Base-by-base conservation (phyloP, 352 stramenopile genomes). In the Aphanomyces stellatus region DNA sequence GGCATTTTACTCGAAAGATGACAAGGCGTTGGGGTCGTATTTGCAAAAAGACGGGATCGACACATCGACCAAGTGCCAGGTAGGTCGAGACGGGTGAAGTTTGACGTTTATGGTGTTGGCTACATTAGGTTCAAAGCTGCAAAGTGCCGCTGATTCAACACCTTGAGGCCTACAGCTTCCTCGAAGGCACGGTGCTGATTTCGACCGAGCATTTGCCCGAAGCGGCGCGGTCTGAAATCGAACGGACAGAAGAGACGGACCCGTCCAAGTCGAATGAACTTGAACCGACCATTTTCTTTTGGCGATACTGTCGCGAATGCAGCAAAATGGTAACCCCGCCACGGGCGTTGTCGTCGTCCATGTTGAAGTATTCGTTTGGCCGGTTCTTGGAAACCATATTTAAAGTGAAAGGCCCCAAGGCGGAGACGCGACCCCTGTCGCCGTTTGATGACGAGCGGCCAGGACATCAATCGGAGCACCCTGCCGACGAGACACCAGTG, bases 361-460 rank as follows among this genome's bases (percentile, higher is more conserved):
- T 85, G 24, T 98, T 97, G 87, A 98, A 99, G 75, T 98, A 97
- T 75, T 98, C 88, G 13, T 98, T 99, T 75, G 96, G 95, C 27
- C 97, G 98, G 62, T 98, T 99, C 56, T 72, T 99, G n/a, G 95
- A 99, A 72, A 79, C 98, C 7, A 87, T 96, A 33, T 98, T 99
- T 53, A 91, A 91, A 35, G 96, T 98, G 61, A 69, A 80, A 22
- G 76, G 86, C 40, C 66, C 72, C 8, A 80, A 86, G 1, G 75
- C 91, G n/a, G 19, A 88, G 80, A 72, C 22, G 37, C 13, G 27
- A 60, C 4, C 73, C 76, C 31, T 62, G 71, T 24, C 70, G 74
- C 15, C 73, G 77, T 60, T 30, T 34, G 8, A 27, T 42, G 41
- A 56, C 37, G 27, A 46, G 33, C 37, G 93, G 85, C 56, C 68